Conservation (phyloP, 306 rosid genomes). For the Citrullus mucosospermus region DNA sequence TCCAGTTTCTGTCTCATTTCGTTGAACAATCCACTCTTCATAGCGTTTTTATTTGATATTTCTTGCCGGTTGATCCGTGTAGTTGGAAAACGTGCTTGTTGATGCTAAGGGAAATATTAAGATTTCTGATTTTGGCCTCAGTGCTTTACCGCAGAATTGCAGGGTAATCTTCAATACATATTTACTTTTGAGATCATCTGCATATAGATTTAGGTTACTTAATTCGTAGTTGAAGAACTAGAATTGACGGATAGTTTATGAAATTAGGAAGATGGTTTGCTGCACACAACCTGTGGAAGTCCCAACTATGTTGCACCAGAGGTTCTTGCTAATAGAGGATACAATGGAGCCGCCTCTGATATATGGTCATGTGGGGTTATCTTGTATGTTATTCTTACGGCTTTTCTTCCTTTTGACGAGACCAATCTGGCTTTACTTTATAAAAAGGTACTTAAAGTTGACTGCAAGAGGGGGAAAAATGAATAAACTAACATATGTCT, state of each 20-base stretch:
- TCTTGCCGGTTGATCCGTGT: conserved; percentile 4
- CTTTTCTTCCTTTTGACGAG: conserved; percentile 83
- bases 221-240: not conserved
- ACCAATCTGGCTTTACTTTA: conserved; percentile 85
- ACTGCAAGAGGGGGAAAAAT: not conserved
- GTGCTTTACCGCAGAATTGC: conserved; percentile 83
- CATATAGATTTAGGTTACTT: not conserved
- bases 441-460: conserved; percentile 48
- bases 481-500: not conserved
- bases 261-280: conserved; percentile 71
- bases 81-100: conserved; percentile 89
- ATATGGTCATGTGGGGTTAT: conserved; percentile 93
- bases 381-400: conserved; percentile 64
- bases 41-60: not conserved
- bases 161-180: conserved; percentile 24
- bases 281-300: conserved; percentile 99
- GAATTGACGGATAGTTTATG: not conserved
- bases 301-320: conserved; percentile 99
- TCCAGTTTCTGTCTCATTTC: not conserved
- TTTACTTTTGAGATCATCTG: not conserved
- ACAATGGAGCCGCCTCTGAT: conserved; percentile 82
- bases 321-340: conserved; percentile 73
- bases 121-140: conserved; percentile 93
- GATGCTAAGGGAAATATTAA: conserved; percentile 69
- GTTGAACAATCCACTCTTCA: not conserved